Evolutionary conservation across 208 protist genomes (phyloP).

Genomic region (Naegleria gruberi): DNA sequence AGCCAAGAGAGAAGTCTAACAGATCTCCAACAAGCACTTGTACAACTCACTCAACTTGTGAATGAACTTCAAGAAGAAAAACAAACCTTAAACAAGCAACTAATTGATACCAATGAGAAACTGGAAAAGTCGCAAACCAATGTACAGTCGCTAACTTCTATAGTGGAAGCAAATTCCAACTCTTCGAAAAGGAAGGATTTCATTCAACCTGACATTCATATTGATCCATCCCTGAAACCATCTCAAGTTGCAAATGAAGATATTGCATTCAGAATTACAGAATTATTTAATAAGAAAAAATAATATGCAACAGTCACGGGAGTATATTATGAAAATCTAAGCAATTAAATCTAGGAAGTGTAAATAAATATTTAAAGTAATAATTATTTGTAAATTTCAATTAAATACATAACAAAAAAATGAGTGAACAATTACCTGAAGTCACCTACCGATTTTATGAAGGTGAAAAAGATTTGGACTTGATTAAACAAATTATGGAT

Average conservation of each 20-base stretch:
- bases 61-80: neutral
- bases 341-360: too few species aligned
- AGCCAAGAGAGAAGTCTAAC: neutral
- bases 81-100: neutral
- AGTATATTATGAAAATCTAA: too few species aligned
- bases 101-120: neutral
- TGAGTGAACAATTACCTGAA: too few species aligned
- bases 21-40: neutral
- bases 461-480: constrained; percentile 54
- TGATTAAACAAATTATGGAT: constrained; percentile 82
- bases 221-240: neutral
- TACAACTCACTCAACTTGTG: neutral
- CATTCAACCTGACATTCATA: neutral
- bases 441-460: neutral
- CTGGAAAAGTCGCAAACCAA: too few species aligned
- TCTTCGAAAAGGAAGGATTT: neutral
- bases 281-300: too few species aligned
- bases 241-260: neutral
- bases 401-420: too few species aligned
- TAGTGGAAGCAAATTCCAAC: too few species aligned
- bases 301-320: too few species aligned
- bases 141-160: too few species aligned
- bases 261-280: neutral
- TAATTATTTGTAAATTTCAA: too few species aligned
- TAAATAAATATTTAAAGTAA: too few species aligned